A percentile compares a stretch with the other conserved stretches of the same genome.
These are phyloP conservation scores for Neltuma alba DNA, from an alignment of 306 rosid species.

Conservation along the genomic window DNA sequence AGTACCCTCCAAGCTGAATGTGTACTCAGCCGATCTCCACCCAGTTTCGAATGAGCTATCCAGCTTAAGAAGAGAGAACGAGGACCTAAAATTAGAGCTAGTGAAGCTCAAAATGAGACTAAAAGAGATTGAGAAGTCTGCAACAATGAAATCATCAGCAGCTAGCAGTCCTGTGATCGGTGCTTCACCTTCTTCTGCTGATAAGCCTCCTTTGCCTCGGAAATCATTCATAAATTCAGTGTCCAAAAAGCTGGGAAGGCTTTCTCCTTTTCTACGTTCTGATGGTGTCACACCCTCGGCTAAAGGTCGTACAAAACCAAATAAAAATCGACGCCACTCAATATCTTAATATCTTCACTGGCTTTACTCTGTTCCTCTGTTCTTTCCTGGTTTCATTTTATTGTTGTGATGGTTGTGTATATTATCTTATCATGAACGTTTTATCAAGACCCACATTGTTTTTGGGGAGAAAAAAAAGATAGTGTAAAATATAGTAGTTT, in stretches of 20 bases:
- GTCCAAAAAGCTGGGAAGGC: slow-evolving; percentile 70
- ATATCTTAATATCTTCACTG: slow-evolving; percentile 55
- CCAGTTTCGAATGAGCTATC: slow-evolving; percentile 63
- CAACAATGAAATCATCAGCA: slow-evolving; percentile 42
- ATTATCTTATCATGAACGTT: slow-evolving; percentile 30
- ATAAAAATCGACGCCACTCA: slow-evolving; percentile 79
- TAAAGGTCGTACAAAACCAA: slow-evolving; percentile 48
- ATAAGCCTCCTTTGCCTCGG: slow-evolving; percentile 76
- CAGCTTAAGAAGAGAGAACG: slow-evolving; percentile 70
- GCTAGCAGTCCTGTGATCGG: slow-evolving; percentile 47
- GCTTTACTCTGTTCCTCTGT: slow-evolving; percentile 28
- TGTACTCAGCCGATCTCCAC: slow-evolving; percentile 49
- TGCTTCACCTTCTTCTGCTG: slow-evolving; percentile 44
- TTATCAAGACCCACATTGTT: slow-evolving; percentile 20
- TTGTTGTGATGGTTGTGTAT: slow-evolving; percentile 34
- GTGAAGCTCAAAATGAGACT: slow-evolving; percentile 64
- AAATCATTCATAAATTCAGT: slow-evolving; percentile 74
- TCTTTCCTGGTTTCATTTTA: slow-evolving; percentile 17
- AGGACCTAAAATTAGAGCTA: slow-evolving; percentile 68
- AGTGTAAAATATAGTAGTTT: slow-evolving; percentile 10
- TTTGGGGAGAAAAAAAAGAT: neutral
- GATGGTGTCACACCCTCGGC: slow-evolving; percentile 36
- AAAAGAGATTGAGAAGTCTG: slow-evolving; percentile 59
- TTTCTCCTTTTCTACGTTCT: slow-evolving; percentile 64
- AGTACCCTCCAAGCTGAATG: slow-evolving; percentile 44